phyloP scores from a whole-genome alignment of 2,329 filamentous ascomycete species.

The Colletotrichum paranaense region DNA sequence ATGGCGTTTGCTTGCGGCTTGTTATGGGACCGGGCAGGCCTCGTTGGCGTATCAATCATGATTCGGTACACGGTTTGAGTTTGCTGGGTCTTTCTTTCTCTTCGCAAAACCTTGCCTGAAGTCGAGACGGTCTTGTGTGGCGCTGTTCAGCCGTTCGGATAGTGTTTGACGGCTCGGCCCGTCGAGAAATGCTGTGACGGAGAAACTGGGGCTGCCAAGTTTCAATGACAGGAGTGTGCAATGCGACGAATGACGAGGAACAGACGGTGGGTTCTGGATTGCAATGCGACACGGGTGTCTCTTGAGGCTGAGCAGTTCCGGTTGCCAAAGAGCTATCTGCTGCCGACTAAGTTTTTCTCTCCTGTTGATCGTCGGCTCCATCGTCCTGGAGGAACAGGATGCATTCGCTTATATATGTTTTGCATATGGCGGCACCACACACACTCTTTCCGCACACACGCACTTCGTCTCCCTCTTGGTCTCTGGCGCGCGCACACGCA shows the following conservation, averaged over 20 bases:
- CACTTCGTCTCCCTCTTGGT: not conserved
- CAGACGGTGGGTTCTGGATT: not conserved
- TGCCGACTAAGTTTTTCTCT: conserved; percentile 17
- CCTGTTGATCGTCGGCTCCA: conserved; percentile 23
- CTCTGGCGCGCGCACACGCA: conserved; percentile 6
- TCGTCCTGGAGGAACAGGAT: conserved; percentile 26
- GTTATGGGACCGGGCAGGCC: conserved; percentile 1
- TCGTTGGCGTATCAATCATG: conserved; percentile 13
- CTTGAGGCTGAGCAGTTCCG: conserved; percentile 13
- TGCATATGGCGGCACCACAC: conserved; percentile 26
- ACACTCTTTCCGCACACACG: conserved; percentile 16
- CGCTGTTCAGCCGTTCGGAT: conserved; percentile 21
- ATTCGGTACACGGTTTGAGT: not conserved
- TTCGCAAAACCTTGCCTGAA: not conserved
- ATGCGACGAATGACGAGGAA: not conserved
- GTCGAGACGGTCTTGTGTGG: conserved; percentile 9
- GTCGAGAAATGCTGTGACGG: conserved; percentile 25
- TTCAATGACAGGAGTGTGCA: conserved; percentile 13
- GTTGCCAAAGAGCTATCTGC: conserved; percentile 2
- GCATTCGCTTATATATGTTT: conserved; percentile 35
- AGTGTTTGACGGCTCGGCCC: conserved; percentile 34
- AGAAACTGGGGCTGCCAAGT: conserved; percentile 32
- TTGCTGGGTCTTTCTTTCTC: conserved; percentile 21
- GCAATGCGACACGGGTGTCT: conserved; percentile 4
- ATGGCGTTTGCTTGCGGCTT: conserved; percentile 25